A percentile compares a stretch with the other conserved stretches of the same genome.
Evolutionary conservation across 495 filamentous ascomycete genomes (phyloP).

Genomic region (Aspergillus nidulans): DNA sequence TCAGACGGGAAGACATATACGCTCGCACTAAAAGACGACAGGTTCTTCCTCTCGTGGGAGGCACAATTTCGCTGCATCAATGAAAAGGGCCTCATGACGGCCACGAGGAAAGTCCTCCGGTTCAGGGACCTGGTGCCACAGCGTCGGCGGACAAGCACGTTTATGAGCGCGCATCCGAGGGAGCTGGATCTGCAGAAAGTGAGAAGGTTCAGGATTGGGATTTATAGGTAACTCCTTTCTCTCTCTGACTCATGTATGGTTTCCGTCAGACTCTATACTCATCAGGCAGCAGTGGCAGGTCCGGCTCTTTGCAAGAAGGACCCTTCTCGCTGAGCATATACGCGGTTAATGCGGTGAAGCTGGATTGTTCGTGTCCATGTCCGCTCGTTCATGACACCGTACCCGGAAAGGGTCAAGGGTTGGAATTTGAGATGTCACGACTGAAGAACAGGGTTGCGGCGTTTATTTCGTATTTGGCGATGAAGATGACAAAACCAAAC

Average conservation of each 20-base stretch:
- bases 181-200: neutral
- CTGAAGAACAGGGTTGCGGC: too few relatives aligned
- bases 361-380: neutral
- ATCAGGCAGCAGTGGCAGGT: too few relatives aligned
- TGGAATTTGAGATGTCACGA: neutral
- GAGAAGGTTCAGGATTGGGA: constrained; percentile 1
- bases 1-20: constrained; percentile 55
- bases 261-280: too few relatives aligned
- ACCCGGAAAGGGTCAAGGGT: neutral
- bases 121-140: neutral
- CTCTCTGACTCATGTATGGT: neutral
- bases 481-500: too few relatives aligned
- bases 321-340: constrained; percentile 2
- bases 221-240: neutral
- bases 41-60: neutral
- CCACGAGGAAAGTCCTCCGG: neutral
- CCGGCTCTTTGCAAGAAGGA: too few relatives aligned
- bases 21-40: constrained; percentile 59
- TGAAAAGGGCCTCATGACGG: neutral
- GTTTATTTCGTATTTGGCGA: too few relatives aligned
- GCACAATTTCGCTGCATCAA: neutral
- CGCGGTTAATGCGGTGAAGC: constrained; percentile 2
- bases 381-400: neutral
- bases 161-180: neutral
- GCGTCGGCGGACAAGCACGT: neutral